Evolutionary conservation across 345 rosid species (phyloP).

Genomic region (Sonneratia caseolaris): DNA sequence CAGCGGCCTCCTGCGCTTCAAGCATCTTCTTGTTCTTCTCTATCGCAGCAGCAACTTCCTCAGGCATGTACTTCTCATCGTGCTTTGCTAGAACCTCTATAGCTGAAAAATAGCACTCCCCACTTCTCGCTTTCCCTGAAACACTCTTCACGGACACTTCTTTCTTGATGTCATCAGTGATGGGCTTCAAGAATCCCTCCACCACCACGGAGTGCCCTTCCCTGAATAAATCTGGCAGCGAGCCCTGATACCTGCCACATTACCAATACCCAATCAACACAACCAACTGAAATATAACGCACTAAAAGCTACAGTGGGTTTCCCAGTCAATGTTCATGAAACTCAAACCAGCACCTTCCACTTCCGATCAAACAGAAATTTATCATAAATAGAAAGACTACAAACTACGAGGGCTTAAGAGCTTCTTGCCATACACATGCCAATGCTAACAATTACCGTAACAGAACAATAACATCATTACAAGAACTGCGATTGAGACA

Average conservation of each 20-base stretch:
- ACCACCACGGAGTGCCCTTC: slow-evolving; percentile 95
- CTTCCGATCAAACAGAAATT: not conserved
- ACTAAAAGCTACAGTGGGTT: not conserved
- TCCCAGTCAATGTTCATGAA: not conserved
- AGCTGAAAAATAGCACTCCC: slow-evolving; percentile 64
- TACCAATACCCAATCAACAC: not conserved
- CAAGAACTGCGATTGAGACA: not conserved
- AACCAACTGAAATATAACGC: not conserved
- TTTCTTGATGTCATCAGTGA: slow-evolving; percentile 47
- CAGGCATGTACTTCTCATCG: slow-evolving; percentile 97
- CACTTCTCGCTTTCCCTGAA: slow-evolving; percentile 56
- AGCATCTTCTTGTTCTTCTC: slow-evolving; percentile 86
- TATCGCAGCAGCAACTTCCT: slow-evolving; percentile 86
- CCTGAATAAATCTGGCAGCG: slow-evolving; percentile 79
- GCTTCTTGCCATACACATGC: not conserved
- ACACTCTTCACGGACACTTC: slow-evolving; percentile 39
- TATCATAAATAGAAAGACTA: not conserved
- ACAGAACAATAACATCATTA: not conserved
- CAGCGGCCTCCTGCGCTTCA: slow-evolving; percentile 26
- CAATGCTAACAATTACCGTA: not conserved
- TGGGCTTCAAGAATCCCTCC: slow-evolving; percentile 83
- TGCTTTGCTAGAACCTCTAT: slow-evolving; percentile 93
- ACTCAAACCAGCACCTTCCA: not conserved
- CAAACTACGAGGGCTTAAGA: too few species aligned
- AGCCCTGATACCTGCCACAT: slow-evolving; percentile 47